Percentiles rank a stretch among this genome's conserved stretches.
Conservation (phyloP, 345 rosid species). For the Pelargonium nanum region DNA sequence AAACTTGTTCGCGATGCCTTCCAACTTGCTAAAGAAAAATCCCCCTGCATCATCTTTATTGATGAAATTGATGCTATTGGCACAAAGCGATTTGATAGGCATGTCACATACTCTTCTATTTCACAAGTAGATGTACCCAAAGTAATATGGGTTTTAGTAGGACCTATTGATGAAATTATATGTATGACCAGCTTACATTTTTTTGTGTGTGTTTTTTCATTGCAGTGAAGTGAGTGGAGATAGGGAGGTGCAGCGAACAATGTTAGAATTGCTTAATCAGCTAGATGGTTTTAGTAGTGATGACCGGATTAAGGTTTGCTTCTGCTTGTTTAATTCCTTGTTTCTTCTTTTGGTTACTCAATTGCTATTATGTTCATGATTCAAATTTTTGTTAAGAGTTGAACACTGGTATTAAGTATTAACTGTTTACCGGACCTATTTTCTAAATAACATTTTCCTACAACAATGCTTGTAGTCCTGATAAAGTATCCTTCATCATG, state of each 20-base stretch:
- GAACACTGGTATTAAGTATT: background rate
- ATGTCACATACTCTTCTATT: background rate
- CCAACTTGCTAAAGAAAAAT: constrained; percentile 96
- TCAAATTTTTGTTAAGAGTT: background rate
- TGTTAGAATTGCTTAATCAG: constrained; percentile 96
- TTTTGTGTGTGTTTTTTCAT: background rate
- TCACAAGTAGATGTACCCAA: background rate
- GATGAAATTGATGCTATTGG: constrained; percentile 4
- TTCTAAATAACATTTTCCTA: too few relatives aligned
- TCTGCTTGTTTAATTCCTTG: background rate
- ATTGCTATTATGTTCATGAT: background rate
- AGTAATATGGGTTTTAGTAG: background rate
- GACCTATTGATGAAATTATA: background rate
- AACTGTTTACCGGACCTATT: too few relatives aligned
- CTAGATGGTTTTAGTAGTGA: constrained; percentile 99
- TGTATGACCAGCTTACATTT: background rate
- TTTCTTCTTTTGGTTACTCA: background rate
- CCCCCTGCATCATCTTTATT: constrained; percentile 50
- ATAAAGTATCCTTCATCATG: background rate
- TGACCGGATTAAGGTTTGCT: constrained; percentile 75
- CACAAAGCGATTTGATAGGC: constrained; percentile 60
- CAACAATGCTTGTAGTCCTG: background rate
- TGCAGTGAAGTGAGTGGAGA: constrained; percentile 99
- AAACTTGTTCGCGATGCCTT: constrained; percentile 99
- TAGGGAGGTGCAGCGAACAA: constrained; percentile 97